Base-by-base conservation (phyloP, 495 filamentous ascomycete genomes). In the Penicillium coprophilum region DNA sequence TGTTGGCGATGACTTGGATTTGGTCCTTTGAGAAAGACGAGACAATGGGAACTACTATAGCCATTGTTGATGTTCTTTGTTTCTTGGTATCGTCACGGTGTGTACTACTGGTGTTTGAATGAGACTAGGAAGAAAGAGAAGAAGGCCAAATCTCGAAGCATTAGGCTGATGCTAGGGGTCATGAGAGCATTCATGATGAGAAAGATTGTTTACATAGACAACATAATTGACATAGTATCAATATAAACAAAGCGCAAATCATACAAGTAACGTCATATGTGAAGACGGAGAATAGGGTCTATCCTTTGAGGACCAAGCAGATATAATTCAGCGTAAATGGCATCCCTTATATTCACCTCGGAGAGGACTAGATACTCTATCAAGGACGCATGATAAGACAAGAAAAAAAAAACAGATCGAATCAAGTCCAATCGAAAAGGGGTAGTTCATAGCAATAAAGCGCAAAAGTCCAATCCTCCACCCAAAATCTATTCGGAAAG, bases 301-400 rank as follows among this genome's bases (percentile, higher is more conserved):
- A 15, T 34, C 0, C 9, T 32, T 34, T 5, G 6, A 34, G 1
- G 15, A 36, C 7, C 13, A 36, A 7, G 15, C 9, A 11, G 12
- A 15, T 38, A 38, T 2, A 24, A 10, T 17, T 28, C n/a, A 40
- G 27, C 24, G 11, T 39, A 19, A 53, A 15, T 38, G 45, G 34
- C 53, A 55, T 55, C 53, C 44, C 24, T 30, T 43, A 56, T 47
- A 56, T 56, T 56, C 53, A 49, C 32, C 53, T 46, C 52, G 50
- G 48, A 62, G 51, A 41, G 19, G 27, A 57, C 61, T 50, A 56
- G 45, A 57, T 34, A 56, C 58, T 61, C 58, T 61, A 64, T 64
- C 43, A 53, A 62, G 48, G 39, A 66, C 56, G 61, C 54, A 60
- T 20, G n/a, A n/a, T n/a, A n/a, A n/a, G n/a, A n/a, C n/a, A 55